phyloP scores from a whole-genome alignment of 306 rosid genomes.

The Prunus persica region Prunus_persica_NCBIv2 NC_034016.1:20987501-20988000 shows the following conservation, averaged over 20 bases:
- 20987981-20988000: not conserved
- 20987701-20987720: not conserved
- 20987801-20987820: not conserved
- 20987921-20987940: not conserved
- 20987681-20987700: not conserved
- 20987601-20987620: conserved; percentile 82
- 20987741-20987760: not conserved
- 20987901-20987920: not conserved
- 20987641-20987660: conserved; percentile 86
- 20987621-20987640: conserved; percentile 74
- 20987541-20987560: conserved; percentile 60
- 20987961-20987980: not conserved
- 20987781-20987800: not conserved
- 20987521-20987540: conserved; percentile 66
- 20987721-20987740: not conserved
- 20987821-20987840: not conserved
- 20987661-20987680: conserved; percentile 32
- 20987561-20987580: conserved; percentile 83
- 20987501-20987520: conserved; percentile 64
- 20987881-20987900: not conserved
- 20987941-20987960: not conserved
- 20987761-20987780: not conserved
- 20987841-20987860: not conserved
- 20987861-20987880: not conserved
- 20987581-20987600: conserved; percentile 76